phyloP scores from a whole-genome alignment of 129 eudicot genomes.

The Kitagawia praeruptora region DNA sequence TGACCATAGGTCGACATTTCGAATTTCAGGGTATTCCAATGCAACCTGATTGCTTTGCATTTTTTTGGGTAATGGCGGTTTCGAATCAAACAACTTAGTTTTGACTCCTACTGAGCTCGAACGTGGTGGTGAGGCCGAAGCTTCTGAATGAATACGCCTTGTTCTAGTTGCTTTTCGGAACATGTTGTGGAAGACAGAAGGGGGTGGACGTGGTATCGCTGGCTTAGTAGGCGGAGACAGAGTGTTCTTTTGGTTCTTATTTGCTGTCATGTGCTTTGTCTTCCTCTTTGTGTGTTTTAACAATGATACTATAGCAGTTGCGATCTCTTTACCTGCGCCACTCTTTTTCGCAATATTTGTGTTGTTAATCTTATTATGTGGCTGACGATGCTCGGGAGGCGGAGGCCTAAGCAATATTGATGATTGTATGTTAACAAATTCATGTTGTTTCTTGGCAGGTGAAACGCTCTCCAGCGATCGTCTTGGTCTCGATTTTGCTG shows the following conservation, averaged over 20 bases:
- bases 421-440: not conserved
- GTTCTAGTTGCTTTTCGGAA: conserved; percentile 35
- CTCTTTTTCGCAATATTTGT: conserved; percentile 35
- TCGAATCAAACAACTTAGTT: conserved; percentile 34
- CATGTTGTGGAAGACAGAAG: conserved; percentile 34
- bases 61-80: conserved; percentile 64
- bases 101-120: conserved; percentile 38
- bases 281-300: conserved; percentile 36
- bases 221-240: not conserved
- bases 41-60: conserved; percentile 23
- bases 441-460: not conserved
- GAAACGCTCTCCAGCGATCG: conserved; percentile 19
- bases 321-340: conserved; percentile 50
- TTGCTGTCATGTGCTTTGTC: conserved; percentile 31
- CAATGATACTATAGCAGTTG: conserved; percentile 47
- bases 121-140: conserved; percentile 48
- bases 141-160: conserved; percentile 32
- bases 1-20: conserved; percentile 30
- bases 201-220: conserved; percentile 12
- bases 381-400: conserved; percentile 7
- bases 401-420: conserved; percentile 1
- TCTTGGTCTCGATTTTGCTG: conserved; percentile 15
- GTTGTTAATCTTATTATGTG: conserved; percentile 7
- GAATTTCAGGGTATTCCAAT: conserved; percentile 55
- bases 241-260: conserved; percentile 23